Percentiles rank a stretch among this genome's conserved stretches.
phyloP scores from a whole-genome alignment of 2,329 filamentous ascomycete genomes.

The Colletotrichum zoysiae region DNA sequence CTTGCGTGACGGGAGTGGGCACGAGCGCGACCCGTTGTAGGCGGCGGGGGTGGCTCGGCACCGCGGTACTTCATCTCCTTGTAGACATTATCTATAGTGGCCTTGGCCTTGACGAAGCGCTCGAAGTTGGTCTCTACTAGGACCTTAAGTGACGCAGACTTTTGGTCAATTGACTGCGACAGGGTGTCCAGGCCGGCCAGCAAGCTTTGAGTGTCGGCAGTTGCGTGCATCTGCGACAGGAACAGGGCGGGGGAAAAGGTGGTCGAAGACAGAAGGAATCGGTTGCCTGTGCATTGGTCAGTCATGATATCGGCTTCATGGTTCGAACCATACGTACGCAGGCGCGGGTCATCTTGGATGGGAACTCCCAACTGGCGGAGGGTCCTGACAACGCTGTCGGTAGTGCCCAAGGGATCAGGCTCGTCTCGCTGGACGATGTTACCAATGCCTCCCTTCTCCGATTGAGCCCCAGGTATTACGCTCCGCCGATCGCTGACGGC shows the following conservation, averaged over 20 bases:
- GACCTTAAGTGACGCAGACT: constrained; percentile 95
- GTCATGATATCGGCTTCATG: constrained; percentile 8
- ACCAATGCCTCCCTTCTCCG: constrained; percentile 73
- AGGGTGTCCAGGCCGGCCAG: constrained; percentile 86
- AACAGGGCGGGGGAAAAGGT: constrained; percentile 94
- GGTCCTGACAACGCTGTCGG: constrained; percentile 86
- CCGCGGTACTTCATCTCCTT: constrained; percentile 91
- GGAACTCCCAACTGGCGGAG: constrained; percentile 82
- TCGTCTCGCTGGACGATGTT: constrained; percentile 92
- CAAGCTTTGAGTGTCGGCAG: constrained; percentile 84
- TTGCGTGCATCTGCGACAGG: constrained; percentile 89
- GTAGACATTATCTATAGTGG: constrained; percentile 98
- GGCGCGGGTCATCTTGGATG: constrained; percentile 83
- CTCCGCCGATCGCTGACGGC: constrained; percentile 77
- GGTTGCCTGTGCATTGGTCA: constrained; percentile 72
- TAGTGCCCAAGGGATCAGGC: constrained; percentile 88
- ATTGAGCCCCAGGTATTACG: constrained; percentile 75
- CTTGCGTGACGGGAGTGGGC: constrained; percentile 76
- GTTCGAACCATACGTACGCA: constrained; percentile 67
- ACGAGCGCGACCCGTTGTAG: constrained; percentile 51
- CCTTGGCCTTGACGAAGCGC: constrained; percentile 95
- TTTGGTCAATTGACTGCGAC: constrained; percentile 94
- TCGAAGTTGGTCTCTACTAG: constrained; percentile 99
- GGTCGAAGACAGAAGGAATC: constrained; percentile 94
- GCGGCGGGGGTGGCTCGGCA: constrained; percentile 61